These are phyloP conservation scores for Trifolium pratense DNA, from an alignment of 306 rosid species.

Conservation along the genomic window DNA sequence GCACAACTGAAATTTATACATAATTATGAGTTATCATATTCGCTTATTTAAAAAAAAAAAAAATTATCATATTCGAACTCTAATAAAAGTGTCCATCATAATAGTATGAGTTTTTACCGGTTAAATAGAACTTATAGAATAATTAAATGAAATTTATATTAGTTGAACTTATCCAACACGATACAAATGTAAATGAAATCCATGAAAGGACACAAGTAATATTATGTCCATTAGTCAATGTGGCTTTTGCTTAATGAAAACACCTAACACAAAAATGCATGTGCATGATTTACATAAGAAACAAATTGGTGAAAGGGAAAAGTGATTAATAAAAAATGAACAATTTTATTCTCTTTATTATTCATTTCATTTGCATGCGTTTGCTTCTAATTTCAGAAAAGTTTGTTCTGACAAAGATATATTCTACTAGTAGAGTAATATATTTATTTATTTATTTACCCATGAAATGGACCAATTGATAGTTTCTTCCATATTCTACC, in stretches of 20 bases:
- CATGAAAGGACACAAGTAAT: background rate
- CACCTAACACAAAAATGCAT: constrained; percentile 26
- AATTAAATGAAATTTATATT: background rate
- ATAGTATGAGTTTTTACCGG: no score
- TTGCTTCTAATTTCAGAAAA: constrained; percentile 25
- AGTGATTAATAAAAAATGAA: constrained; percentile 4
- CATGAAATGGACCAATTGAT: constrained; percentile 35
- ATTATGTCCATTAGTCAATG: background rate
- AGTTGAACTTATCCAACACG: background rate
- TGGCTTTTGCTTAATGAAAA: constrained; percentile 13
- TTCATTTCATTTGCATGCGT: constrained; percentile 5
- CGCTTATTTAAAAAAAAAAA: no score
- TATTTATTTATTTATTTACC: constrained; percentile 35
- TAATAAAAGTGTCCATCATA: no score
- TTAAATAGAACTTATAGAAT: background rate
- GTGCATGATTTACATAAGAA: background rate
- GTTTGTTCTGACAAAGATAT: constrained; percentile 48
- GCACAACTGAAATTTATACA: no score
- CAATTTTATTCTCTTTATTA: constrained; percentile 38
- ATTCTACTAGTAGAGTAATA: background rate
- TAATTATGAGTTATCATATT: no score
- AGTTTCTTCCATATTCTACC: background rate
- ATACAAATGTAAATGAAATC: background rate
- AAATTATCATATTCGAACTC: no score
- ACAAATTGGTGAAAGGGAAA: constrained; percentile 40